Conservation (phyloP, 2,329 filamentous ascomycete species). For the Atkinsonella hypoxylon region DNA sequence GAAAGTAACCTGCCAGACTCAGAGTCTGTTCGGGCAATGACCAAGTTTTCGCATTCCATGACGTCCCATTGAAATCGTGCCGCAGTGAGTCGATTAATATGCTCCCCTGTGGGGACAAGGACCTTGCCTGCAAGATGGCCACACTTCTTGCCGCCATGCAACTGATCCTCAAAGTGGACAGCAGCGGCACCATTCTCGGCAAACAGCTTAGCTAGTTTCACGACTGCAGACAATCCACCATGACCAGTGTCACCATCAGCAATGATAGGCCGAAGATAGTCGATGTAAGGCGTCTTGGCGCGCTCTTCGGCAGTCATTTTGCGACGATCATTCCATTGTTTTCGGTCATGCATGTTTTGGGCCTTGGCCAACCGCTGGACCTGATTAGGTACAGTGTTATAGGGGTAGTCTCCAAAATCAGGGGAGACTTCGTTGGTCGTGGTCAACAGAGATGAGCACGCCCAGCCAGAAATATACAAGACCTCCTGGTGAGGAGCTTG, state of each 20-base stretch:
- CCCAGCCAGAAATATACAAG: conserved; percentile 94
- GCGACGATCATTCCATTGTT: conserved; percentile 78
- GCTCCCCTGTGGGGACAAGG: conserved; percentile 82
- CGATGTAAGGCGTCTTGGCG: conserved; percentile 65
- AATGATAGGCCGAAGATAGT: conserved; percentile 90
- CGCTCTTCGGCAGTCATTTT: conserved; percentile 66
- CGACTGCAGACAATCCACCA: conserved; percentile 79
- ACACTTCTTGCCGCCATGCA: conserved; percentile 97
- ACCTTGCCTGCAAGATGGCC: conserved; percentile 95
- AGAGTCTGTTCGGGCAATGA: conserved; percentile 90
- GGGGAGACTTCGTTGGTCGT: conserved; percentile 94
- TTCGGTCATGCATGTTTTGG: conserved; percentile 92
- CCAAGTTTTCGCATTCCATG: conserved; percentile 90
- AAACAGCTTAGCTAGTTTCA: conserved; percentile 95
- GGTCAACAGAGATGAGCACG: conserved; percentile 85
- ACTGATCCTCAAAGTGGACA: conserved; percentile 95
- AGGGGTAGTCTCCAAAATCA: conserved; percentile 97
- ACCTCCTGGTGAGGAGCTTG: conserved; percentile 94
- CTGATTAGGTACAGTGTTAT: conserved; percentile 97
- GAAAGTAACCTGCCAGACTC: conserved; percentile 86
- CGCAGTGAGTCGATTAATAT: conserved; percentile 89
- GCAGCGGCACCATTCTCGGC: conserved; percentile 93
- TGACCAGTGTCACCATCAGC: conserved; percentile 96
- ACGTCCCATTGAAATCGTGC: conserved; percentile 96
- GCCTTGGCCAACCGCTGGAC: conserved; percentile 94